phyloP scores from a whole-genome alignment of 2,329 filamentous ascomycete genomes.

The Aphanocladium album region DNA sequence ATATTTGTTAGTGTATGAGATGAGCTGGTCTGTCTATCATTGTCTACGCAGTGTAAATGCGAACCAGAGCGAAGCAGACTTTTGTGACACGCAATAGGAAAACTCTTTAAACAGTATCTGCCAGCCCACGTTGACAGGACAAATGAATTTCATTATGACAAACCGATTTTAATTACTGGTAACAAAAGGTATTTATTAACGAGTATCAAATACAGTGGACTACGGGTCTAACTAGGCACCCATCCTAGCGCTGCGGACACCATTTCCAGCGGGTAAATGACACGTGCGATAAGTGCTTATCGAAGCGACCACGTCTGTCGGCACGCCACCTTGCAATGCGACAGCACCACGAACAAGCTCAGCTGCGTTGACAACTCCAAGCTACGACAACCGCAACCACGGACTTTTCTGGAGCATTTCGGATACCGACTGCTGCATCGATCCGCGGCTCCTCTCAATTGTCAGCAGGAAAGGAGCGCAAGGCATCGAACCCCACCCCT shows the following conservation, averaged over 20 bases:
- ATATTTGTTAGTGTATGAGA: neutral
- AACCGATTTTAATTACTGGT: too few species aligned
- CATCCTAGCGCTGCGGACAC: neutral
- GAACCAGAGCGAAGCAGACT: too few species aligned
- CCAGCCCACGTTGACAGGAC: too few species aligned
- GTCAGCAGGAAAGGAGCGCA: neutral
- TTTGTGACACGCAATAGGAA: too few species aligned
- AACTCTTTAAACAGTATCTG: too few species aligned
- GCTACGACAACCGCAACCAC: neutral
- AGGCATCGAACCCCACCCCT: neutral
- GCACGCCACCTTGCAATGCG: neutral
- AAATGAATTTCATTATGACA: too few species aligned
- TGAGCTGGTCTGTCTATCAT: neutral
- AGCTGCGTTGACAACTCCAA: neutral
- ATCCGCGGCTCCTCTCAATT: neutral
- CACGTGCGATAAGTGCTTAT: conserved; percentile 14
- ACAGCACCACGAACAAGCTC: neutral
- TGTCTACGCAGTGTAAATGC: neutral
- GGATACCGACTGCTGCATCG: neutral
- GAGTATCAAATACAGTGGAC: too few species aligned
- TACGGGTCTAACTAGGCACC: too few species aligned
- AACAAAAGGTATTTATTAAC: too few species aligned
- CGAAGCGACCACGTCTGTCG: conserved; percentile 10
- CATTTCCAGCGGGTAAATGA: neutral
- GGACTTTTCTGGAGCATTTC: neutral